These are phyloP conservation scores for Thymus mandschuricus DNA, from an alignment of 257 asterid species.

Conservation along the genomic window DNA sequence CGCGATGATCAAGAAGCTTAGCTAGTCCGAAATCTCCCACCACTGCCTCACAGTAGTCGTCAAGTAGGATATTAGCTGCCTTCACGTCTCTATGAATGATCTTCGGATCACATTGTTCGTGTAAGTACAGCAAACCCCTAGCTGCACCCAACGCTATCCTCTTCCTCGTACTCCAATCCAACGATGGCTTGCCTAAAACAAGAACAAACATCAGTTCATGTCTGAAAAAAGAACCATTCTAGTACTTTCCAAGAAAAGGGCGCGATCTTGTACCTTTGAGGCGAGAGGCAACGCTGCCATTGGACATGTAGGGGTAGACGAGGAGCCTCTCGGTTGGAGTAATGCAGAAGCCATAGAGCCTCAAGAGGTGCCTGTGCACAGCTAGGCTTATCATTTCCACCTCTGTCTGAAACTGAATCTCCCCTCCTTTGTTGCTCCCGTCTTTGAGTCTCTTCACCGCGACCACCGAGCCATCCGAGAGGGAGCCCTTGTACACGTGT, in stretches of 20 bases:
- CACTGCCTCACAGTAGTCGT: constrained; percentile 86
- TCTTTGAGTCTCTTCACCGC: constrained; percentile 94
- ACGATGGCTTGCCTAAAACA: constrained; percentile 68
- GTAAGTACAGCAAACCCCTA: constrained; percentile 88
- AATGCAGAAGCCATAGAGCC: constrained; percentile 78
- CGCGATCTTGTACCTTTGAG: constrained; percentile 64
- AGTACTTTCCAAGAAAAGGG: background rate
- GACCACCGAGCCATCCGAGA: constrained; percentile 77
- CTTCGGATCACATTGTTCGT: constrained; percentile 97
- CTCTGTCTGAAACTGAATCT: constrained; percentile 90
- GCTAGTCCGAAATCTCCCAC: constrained; percentile 98
- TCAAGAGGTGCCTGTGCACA: constrained; percentile 85
- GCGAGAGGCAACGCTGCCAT: constrained; percentile 93
- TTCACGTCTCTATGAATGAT: constrained; percentile 97
- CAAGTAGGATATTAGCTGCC: constrained; percentile 94
- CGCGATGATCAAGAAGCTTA: constrained; percentile 88
- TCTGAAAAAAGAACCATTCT: background rate
- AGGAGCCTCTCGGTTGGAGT: constrained; percentile 79
- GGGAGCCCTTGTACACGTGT: constrained; percentile 84
- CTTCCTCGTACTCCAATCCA: constrained; percentile 88
- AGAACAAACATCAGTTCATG: background rate
- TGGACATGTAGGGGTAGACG: constrained; percentile 91
- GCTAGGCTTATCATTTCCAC: constrained; percentile 95
- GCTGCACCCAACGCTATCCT: constrained; percentile 90
- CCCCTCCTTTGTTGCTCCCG: constrained; percentile 74